phyloP scores from a whole-genome alignment of 169 alveolate species.

The Cryptosporidium baileyi region DNA sequence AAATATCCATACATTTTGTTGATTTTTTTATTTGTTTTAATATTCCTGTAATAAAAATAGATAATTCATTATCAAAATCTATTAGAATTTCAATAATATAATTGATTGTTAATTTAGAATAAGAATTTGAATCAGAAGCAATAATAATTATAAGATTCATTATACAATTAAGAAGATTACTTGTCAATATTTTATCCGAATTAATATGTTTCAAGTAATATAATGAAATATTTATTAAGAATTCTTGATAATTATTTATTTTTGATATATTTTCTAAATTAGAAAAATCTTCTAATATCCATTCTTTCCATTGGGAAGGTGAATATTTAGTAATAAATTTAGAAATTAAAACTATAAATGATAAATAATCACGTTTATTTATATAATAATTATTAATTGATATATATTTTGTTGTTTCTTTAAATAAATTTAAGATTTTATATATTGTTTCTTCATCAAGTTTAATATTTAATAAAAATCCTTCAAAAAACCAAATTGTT shows the following conservation, averaged over 20 bases:
- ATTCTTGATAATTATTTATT: not conserved
- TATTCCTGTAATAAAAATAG: not conserved
- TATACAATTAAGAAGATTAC: not conserved
- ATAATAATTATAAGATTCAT: not conserved
- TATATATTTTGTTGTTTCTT: not conserved
- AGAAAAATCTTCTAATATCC: not conserved
- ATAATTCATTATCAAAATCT: not conserved
- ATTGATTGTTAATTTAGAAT: not conserved
- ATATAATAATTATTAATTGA: not conserved
- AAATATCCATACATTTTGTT: not conserved
- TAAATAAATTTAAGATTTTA: not conserved
- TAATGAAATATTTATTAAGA: constrained; percentile 4
- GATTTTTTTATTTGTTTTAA: constrained; percentile 31
- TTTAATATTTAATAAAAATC: not conserved
- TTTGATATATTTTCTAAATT: not conserved
- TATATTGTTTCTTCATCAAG: not conserved
- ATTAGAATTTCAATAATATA: not conserved
- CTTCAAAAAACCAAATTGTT: constrained; percentile 22
- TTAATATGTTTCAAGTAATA: not conserved
- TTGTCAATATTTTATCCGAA: constrained; percentile 1
- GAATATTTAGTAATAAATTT: not conserved
- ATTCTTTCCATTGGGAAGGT: not conserved
- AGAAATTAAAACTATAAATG: not conserved
- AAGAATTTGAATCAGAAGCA: constrained; percentile 1
- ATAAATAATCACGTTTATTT: not conserved